Evolutionary conservation across 1,284 basidiomycete species (phyloP), one percentile per base, ranked within the genome.

Genomic region (Sporisorium graminicola): DNA sequence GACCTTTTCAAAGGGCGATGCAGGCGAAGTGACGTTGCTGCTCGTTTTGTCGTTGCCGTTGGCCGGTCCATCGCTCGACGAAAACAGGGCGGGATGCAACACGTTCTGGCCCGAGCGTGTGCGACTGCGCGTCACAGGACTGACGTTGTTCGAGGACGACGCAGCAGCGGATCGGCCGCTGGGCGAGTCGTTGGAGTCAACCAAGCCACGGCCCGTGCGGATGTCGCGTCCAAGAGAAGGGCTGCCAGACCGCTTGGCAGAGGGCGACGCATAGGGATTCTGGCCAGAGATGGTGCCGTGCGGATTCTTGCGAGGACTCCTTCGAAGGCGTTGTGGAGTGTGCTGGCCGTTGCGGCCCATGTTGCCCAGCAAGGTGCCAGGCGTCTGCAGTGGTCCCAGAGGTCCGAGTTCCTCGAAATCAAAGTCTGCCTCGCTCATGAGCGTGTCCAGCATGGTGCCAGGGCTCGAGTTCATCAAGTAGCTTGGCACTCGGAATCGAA

Each of bases 221-320:
- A 63, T 44, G 27, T 69, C 67, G 22, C 66, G 49, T 49, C 64
- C 53, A 26, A 75, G 49, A 31, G 44, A 37, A 20, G 67, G 68
- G 22, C 74, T 70, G 22, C 40, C 33, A 5, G 65, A 49, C 20
- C 57, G 58, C 44, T 65, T 63, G 5, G 50, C 24, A 3, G 29
- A 54, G 20, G 65, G 72, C 52, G 71, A 66, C 7, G 83, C 83
- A 58, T 82, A 85, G 4, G 83, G 83, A 58, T 85, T 85, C 35
- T 74, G 58, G 26, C 60, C 65, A 18, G 65, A 74, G 46, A 68
- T 58, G 31, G 80, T 82, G 10, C 83, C 83, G 27, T 61, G 67
- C 40, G 83, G 82, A n/a, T 77, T 78, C 71, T 85, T 85, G 22
- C 83, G 69, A 35, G 83, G 83, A 58, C 81, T 83, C 46, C 83